Percentiles rank a stretch among this genome's conserved stretches.
Evolutionary conservation across 2,329 filamentous ascomycete species (phyloP).

Genomic region (Fusarium newnesense): DNA sequence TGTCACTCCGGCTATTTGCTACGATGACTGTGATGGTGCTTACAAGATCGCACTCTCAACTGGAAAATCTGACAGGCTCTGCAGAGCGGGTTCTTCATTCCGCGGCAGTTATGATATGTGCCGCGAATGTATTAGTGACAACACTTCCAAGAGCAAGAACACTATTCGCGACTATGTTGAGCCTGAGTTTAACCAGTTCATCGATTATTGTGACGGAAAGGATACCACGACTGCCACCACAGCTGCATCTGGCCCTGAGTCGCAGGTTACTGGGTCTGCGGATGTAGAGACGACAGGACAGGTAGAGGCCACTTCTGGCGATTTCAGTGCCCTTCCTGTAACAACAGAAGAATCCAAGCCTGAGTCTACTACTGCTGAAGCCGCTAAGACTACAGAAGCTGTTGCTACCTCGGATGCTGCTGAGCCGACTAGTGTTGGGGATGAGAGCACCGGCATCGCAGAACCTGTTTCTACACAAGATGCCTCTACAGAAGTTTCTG

Average conservation of each 20-base stretch:
- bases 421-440: not conserved
- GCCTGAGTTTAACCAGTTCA: slow-evolving; percentile 55
- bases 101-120: slow-evolving; percentile 51
- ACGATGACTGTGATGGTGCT: slow-evolving; percentile 61
- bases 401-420: slow-evolving; percentile 11
- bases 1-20: slow-evolving; percentile 61
- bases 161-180: slow-evolving; percentile 49
- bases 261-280: slow-evolving; percentile 36
- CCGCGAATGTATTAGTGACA: slow-evolving; percentile 51
- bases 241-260: slow-evolving; percentile 32
- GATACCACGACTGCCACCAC: slow-evolving; percentile 32
- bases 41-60: slow-evolving; percentile 56
- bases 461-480: not conserved
- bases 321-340: slow-evolving; percentile 35
- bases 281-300: slow-evolving; percentile 43
- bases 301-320: slow-evolving; percentile 32
- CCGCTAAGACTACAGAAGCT: slow-evolving; percentile 7
- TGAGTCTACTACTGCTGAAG: not conserved
- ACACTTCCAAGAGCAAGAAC: slow-evolving; percentile 42
- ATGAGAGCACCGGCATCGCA: not conserved
- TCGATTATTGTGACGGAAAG: slow-evolving; percentile 56
- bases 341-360: slow-evolving; percentile 13
- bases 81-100: slow-evolving; percentile 57
- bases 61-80: slow-evolving; percentile 62
- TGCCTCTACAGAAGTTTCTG: not conserved